These are phyloP conservation scores for Pyrenophora seminiperda DNA, from an alignment of 2,329 filamentous ascomycete genomes.

Conservation along the genomic window DNA sequence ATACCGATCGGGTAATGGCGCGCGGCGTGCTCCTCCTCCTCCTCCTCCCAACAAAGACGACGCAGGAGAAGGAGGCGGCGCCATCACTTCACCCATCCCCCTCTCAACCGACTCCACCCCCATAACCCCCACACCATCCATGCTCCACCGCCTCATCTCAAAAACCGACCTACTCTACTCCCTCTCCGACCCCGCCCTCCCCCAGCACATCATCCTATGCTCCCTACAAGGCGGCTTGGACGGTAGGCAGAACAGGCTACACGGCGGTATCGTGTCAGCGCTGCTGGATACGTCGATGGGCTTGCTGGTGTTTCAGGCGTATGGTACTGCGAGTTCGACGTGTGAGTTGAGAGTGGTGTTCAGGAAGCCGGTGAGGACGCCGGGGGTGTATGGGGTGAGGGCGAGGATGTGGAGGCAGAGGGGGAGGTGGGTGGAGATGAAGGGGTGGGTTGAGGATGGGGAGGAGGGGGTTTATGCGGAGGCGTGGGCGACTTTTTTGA, in stretches of 20 bases:
- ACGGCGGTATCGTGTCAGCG: conserved; percentile 34
- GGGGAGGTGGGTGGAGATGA: conserved; percentile 30
- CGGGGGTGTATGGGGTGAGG: conserved; percentile 26
- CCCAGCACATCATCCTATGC: conserved; percentile 28
- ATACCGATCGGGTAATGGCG: conserved; percentile 21
- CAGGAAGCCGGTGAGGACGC: conserved; percentile 30
- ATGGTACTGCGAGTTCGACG: conserved; percentile 24
- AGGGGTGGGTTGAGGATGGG: conserved; percentile 34
- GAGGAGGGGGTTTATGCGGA: conserved; percentile 31
- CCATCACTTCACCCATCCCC: too few species aligned
- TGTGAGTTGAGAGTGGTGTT: conserved; percentile 33
- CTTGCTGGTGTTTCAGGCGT: conserved; percentile 18
- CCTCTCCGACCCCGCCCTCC: conserved; percentile 17
- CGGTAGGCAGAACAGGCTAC: conserved; percentile 25
- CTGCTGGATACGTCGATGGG: conserved; percentile 39
- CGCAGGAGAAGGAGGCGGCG: too few species aligned
- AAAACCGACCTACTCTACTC: conserved; percentile 21
- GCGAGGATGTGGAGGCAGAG: conserved; percentile 28
- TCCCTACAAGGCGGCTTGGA: conserved; percentile 31
- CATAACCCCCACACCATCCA: background rate
- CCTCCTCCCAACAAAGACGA: conserved; percentile 13
- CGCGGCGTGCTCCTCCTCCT: conserved; percentile 4
- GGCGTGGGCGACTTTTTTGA: conserved; percentile 25
- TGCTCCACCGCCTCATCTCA: conserved; percentile 2
- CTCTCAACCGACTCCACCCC: too few species aligned